Conservation (phyloP, 2,329 filamentous ascomycete species). For the Cordyceps cateniannulata region DNA sequence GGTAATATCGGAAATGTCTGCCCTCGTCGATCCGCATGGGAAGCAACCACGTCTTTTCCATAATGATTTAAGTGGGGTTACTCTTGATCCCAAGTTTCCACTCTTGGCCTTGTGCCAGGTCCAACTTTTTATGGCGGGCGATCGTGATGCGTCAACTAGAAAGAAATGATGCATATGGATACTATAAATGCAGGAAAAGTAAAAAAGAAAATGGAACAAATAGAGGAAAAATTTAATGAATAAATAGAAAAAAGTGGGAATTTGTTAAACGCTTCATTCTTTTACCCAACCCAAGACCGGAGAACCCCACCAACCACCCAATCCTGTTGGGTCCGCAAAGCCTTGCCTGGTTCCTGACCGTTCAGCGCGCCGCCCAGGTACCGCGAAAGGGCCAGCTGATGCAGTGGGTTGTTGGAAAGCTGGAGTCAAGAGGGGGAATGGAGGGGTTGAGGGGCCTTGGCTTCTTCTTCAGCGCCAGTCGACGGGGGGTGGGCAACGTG, state of each 20-base stretch:
- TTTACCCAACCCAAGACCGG: constrained; percentile 8
- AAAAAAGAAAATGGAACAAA: neutral
- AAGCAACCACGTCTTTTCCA: neutral
- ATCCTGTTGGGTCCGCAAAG: constrained; percentile 1
- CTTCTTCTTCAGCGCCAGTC: neutral
- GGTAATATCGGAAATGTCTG: neutral
- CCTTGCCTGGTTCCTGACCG: neutral
- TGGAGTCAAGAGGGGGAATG: neutral
- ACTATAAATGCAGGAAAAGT: neutral
- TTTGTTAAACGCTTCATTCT: neutral
- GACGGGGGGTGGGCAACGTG: neutral
- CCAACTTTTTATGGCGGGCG: neutral
- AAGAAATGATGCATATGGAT: neutral
- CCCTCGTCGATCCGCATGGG: neutral
- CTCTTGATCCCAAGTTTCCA: neutral
- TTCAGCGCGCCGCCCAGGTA: neutral
- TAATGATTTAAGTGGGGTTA: neutral
- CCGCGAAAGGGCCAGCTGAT: constrained; percentile 3
- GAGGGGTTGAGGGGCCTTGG: neutral
- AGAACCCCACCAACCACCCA: neutral
- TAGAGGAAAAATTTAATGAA: neutral
- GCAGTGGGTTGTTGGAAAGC: neutral
- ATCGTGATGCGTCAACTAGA: constrained; percentile 2
- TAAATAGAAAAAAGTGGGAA: neutral
- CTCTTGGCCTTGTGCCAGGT: neutral